Conservation (phyloP, 2,329 filamentous ascomycete genomes). For the Emericellopsis cladophorae region DNA sequence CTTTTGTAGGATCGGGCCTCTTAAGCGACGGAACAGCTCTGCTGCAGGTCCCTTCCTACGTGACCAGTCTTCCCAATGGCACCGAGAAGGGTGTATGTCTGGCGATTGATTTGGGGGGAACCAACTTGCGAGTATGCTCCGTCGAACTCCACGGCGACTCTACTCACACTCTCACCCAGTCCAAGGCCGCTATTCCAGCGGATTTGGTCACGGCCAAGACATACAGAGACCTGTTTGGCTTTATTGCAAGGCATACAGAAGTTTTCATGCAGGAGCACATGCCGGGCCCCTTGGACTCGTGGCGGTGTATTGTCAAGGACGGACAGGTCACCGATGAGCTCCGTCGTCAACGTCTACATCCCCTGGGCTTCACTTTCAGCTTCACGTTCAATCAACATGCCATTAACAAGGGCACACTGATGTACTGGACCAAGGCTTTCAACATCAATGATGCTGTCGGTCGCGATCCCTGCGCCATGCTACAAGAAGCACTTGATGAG, state of each 20-base stretch:
- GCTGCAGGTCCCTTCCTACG: conserved; percentile 95
- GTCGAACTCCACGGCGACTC: conserved; percentile 87
- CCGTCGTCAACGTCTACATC: conserved; percentile 69
- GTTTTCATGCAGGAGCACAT: conserved; percentile 79
- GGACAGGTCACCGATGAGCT: conserved; percentile 43
- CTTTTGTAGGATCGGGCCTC: conserved; percentile 60
- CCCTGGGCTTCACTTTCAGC: conserved; percentile 96
- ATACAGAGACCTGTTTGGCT: conserved; percentile 76
- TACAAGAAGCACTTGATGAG: conserved; percentile 82
- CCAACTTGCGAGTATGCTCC: conserved; percentile 96
- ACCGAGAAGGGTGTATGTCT: conserved; percentile 97
- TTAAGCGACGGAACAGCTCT: conserved; percentile 65
- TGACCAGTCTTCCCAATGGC: conserved; percentile 90
- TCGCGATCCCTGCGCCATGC: conserved; percentile 82
- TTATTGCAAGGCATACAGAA: conserved; percentile 88
- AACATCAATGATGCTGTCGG: conserved; percentile 91
- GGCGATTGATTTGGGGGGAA: conserved; percentile 94
- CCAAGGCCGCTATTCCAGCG: conserved; percentile 81
- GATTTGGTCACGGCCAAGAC: conserved; percentile 84
- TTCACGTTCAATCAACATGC: conserved; percentile 91
- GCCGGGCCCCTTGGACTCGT: conserved; percentile 70
- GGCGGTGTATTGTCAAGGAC: conserved; percentile 41
- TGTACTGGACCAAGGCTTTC: conserved; percentile 98
- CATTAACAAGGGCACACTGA: conserved; percentile 88
- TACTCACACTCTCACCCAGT: conserved; percentile 86